Conservation (phyloP, 2,329 filamentous ascomycete genomes). For the Domatiomyces catenatus region DNA sequence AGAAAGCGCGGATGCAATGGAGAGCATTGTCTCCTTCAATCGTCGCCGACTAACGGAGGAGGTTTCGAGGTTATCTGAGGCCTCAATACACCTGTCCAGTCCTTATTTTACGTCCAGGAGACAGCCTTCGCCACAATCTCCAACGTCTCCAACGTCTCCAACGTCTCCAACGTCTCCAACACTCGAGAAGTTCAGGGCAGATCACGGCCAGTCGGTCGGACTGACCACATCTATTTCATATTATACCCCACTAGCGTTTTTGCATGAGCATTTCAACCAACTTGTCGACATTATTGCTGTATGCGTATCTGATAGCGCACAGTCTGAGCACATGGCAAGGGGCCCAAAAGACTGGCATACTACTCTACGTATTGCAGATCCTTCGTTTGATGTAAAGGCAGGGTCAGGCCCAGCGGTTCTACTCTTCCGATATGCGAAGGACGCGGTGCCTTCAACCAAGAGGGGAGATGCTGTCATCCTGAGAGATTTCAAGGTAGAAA, state of each 20-base stretch:
- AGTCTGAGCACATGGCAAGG: conserved; percentile 20
- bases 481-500: conserved; percentile 31
- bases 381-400: conserved; percentile 23
- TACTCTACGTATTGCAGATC: conserved; percentile 30
- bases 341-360: conserved; percentile 27
- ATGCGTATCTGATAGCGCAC: conserved; percentile 19
- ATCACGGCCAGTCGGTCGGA: conserved; percentile 12
- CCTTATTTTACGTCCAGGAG: conserved; percentile 13
- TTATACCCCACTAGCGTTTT: conserved; percentile 28
- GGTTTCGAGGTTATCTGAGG: neutral
- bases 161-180: neutral
- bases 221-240: conserved; percentile 29
- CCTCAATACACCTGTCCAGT: conserved; percentile 9
- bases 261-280: conserved; percentile 28
- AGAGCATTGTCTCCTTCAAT: neutral
- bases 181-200: neutral
- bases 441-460: conserved; percentile 23
- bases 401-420: conserved; percentile 19
- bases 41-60: neutral
- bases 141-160: neutral
- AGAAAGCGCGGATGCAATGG: neutral
- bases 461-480: conserved; percentile 31
- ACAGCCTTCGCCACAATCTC: neutral
- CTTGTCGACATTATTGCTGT: conserved; percentile 29
- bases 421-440: conserved; percentile 27